phyloP scores from a whole-genome alignment of 2,329 filamentous ascomycete genomes.

The Claviceps arundinis region DNA sequence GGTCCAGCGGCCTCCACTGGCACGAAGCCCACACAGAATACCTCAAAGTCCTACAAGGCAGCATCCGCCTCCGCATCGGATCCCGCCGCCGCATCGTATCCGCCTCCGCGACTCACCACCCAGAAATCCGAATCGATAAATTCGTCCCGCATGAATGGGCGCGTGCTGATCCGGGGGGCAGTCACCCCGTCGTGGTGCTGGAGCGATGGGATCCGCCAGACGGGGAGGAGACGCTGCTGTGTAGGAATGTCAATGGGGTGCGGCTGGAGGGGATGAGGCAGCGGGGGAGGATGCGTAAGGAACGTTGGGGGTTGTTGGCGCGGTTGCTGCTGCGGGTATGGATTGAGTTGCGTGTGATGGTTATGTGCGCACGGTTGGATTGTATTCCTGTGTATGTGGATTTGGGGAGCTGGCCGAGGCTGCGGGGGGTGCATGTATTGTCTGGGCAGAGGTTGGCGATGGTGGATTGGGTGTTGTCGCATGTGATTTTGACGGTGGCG shows the following conservation, averaged over 20 bases:
- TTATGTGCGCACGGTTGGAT: slow-evolving; percentile 16
- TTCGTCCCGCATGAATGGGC: slow-evolving; percentile 32
- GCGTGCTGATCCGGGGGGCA: slow-evolving; percentile 19
- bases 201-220: slow-evolving; percentile 34
- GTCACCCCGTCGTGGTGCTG: slow-evolving; percentile 26
- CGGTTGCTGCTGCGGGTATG: slow-evolving; percentile 13
- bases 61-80: slow-evolving; percentile 15
- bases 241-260: slow-evolving; percentile 34
- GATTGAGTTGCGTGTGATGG: slow-evolving; percentile 17
- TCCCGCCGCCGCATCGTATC: slow-evolving; percentile 8
- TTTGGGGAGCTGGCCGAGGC: not conserved
- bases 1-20: slow-evolving; percentile 37
- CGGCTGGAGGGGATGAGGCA: slow-evolving; percentile 16
- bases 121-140: slow-evolving; percentile 21
- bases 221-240: slow-evolving; percentile 32
- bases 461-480: slow-evolving; percentile 6
- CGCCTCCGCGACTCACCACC: slow-evolving; percentile 9
- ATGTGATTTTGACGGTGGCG: slow-evolving; percentile 5
- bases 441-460: not conserved
- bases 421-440: slow-evolving; percentile 1
- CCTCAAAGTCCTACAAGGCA: slow-evolving; percentile 27
- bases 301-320: slow-evolving; percentile 3
- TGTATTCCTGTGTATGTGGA: slow-evolving; percentile 18
- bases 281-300: not conserved
- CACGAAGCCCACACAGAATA: slow-evolving; percentile 33